phyloP scores from a whole-genome alignment of 768 basidiomycete genomes.

The Amanita molliuscula region DNA sequence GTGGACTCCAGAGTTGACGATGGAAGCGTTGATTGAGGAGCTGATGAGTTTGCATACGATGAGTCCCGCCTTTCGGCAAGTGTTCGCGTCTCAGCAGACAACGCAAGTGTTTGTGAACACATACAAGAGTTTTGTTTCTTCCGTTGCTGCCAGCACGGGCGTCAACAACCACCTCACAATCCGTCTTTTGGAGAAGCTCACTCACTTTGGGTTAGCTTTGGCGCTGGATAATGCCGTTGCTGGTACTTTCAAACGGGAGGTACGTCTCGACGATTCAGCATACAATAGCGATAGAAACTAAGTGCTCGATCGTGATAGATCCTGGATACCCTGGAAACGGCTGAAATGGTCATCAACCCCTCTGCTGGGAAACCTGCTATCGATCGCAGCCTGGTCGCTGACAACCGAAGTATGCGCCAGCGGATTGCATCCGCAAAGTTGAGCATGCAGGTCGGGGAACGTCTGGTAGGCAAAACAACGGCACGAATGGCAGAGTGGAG shows the following conservation, averaged over 20 bases:
- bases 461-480: slow-evolving; percentile 52
- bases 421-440: slow-evolving; percentile 46
- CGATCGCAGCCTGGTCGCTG: slow-evolving; percentile 41
- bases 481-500: slow-evolving; percentile 65
- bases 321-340: slow-evolving; percentile 44
- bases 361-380: slow-evolving; percentile 35
- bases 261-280: slow-evolving; percentile 16
- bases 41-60: slow-evolving; percentile 60
- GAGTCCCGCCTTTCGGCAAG: slow-evolving; percentile 53
- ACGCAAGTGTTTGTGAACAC: slow-evolving; percentile 59
- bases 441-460: slow-evolving; percentile 54
- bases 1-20: slow-evolving; percentile 22
- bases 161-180: slow-evolving; percentile 30
- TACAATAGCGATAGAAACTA: background rate
- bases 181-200: slow-evolving; percentile 61
- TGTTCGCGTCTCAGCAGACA: slow-evolving; percentile 64
- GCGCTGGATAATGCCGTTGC: slow-evolving; percentile 55
- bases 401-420: slow-evolving; percentile 41
- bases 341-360: slow-evolving; percentile 43
- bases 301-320: slow-evolving; percentile 26
- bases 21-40: slow-evolving; percentile 58
- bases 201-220: slow-evolving; percentile 58
- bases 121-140: slow-evolving; percentile 43
- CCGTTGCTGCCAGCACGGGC: slow-evolving; percentile 23
- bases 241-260: slow-evolving; percentile 65